phyloP scores from a whole-genome alignment of 164 flowering plant genomes.

The Houttuynia cordata region DNA sequence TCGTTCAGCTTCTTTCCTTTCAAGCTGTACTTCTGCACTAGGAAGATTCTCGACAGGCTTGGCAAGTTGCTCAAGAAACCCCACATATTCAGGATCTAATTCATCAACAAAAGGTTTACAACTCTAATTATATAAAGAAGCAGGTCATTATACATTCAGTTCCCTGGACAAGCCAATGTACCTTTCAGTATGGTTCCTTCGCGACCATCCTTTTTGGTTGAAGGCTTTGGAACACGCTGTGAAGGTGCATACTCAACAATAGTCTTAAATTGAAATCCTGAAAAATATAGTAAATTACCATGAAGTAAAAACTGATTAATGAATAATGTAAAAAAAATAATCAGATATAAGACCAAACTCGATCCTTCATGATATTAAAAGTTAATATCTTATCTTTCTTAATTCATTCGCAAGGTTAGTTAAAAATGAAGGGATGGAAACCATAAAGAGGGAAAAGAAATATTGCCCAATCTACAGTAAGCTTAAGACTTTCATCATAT shows the following conservation, averaged over 20 bases:
- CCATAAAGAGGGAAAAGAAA: not conserved
- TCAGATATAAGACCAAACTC: no score
- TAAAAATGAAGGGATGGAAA: not conserved
- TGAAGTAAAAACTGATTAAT: not conserved
- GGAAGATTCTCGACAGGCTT: conserved; percentile 96
- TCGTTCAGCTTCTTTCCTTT: conserved; percentile 79
- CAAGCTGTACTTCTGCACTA: conserved; percentile 88
- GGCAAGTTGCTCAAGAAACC: conserved; percentile 68
- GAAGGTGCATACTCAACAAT: conserved; percentile 92
- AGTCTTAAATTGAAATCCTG: conserved; percentile 66
- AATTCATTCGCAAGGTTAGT: no score
- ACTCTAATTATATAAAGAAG: conserved; percentile 9
- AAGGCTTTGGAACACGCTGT: conserved; percentile 65
- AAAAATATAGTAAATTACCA: not conserved
- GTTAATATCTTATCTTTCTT: no score
- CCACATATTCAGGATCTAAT: conserved; percentile 81
- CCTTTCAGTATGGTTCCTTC: conserved; percentile 84
- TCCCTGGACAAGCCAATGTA: conserved; percentile 9
- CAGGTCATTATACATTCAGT: not conserved
- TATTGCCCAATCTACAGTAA: not conserved
- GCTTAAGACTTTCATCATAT: not conserved
- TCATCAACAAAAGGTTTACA: conserved; percentile 18
- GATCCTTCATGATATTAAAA: no score
- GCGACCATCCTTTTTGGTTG: conserved; percentile 77
- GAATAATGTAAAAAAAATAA: no score